These are phyloP conservation scores for Hymenoscyphus occultus DNA, from an alignment of 2,329 filamentous ascomycete species.

Conservation along the genomic window DNA sequence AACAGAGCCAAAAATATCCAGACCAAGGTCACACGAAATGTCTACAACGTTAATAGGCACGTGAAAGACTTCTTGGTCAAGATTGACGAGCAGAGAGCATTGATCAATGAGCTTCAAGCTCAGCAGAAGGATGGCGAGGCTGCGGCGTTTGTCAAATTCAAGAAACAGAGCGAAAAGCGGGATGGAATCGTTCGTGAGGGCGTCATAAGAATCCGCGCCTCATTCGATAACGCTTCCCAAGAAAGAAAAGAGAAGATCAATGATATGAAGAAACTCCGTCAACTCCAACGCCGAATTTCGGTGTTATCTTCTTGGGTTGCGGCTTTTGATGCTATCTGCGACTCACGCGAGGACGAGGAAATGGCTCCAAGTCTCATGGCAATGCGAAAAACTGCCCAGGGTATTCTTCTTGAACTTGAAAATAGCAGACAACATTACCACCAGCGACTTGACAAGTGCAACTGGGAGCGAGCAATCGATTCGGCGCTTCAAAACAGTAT, in stretches of 20 bases:
- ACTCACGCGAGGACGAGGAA: slow-evolving; percentile 65
- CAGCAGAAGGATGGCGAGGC: slow-evolving; percentile 88
- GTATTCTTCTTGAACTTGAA: slow-evolving; percentile 85
- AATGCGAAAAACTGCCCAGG: slow-evolving; percentile 84
- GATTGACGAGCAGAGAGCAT: slow-evolving; percentile 96
- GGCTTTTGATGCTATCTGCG: slow-evolving; percentile 81
- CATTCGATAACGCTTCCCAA: slow-evolving; percentile 75
- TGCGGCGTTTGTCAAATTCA: slow-evolving; percentile 81
- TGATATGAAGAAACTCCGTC: slow-evolving; percentile 77
- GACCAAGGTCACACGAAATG: slow-evolving; percentile 98
- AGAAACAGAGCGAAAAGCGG: slow-evolving; percentile 84
- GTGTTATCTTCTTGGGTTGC: slow-evolving; percentile 90
- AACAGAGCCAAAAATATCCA: slow-evolving; percentile 99
- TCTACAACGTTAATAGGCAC: slow-evolving; percentile 98
- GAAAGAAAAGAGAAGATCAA: slow-evolving; percentile 77
- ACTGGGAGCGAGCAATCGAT: slow-evolving; percentile 86
- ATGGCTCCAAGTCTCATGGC: slow-evolving; percentile 67
- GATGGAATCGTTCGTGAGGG: slow-evolving; percentile 74
- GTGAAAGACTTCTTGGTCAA: slow-evolving; percentile 99
- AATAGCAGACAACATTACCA: slow-evolving; percentile 87
- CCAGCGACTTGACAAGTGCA: slow-evolving; percentile 73
- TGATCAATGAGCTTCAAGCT: slow-evolving; percentile 92
- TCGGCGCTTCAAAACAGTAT: slow-evolving; percentile 84
- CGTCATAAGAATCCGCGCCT: slow-evolving; percentile 71
- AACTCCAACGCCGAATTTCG: slow-evolving; percentile 79